Percentiles rank a stretch among this genome's conserved stretches.
Evolutionary conservation across 1,284 basidiomycete genomes (phyloP).

Genomic region (Fomitopsis pinicola): DNA sequence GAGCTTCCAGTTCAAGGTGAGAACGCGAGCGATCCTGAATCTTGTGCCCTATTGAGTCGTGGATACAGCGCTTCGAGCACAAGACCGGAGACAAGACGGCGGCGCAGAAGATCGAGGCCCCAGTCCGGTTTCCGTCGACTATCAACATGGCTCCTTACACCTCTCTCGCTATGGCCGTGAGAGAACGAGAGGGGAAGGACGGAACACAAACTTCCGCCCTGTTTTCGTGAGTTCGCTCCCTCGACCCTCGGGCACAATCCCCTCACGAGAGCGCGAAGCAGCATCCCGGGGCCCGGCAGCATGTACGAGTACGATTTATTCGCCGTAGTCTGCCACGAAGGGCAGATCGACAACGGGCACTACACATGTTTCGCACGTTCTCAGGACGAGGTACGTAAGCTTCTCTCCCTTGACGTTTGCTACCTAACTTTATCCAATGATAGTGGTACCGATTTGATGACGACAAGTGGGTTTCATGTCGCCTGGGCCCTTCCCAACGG

Average conservation of each 20-base stretch:
- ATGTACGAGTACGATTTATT: slow-evolving; percentile 93
- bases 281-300: slow-evolving; percentile 52
- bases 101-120: slow-evolving; percentile 83
- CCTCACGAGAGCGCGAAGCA: slow-evolving; percentile 10
- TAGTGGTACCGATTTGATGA: slow-evolving; percentile 97
- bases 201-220: slow-evolving; percentile 13
- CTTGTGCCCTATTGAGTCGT: neutral
- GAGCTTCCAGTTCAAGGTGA: slow-evolving; percentile 93
- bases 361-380: slow-evolving; percentile 84
- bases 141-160: slow-evolving; percentile 91
- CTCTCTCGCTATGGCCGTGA: slow-evolving; percentile 48
- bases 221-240: slow-evolving; percentile 30
- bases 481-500: neutral
- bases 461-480: slow-evolving; percentile 59
- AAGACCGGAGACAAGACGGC: slow-evolving; percentile 65
- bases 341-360: slow-evolving; percentile 92
- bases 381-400: slow-evolving; percentile 60
- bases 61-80: slow-evolving; percentile 84
- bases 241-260: neutral
- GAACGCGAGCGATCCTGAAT: slow-evolving; percentile 3
- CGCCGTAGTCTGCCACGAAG: slow-evolving; percentile 93
- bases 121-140: slow-evolving; percentile 77
- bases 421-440: slow-evolving; percentile 10
- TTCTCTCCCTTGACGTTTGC: neutral
- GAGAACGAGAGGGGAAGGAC: slow-evolving; percentile 38